Base-by-base conservation (phyloP, 805 yeast genomes). In the Vanderwaltozyma verrucispora region DNA sequence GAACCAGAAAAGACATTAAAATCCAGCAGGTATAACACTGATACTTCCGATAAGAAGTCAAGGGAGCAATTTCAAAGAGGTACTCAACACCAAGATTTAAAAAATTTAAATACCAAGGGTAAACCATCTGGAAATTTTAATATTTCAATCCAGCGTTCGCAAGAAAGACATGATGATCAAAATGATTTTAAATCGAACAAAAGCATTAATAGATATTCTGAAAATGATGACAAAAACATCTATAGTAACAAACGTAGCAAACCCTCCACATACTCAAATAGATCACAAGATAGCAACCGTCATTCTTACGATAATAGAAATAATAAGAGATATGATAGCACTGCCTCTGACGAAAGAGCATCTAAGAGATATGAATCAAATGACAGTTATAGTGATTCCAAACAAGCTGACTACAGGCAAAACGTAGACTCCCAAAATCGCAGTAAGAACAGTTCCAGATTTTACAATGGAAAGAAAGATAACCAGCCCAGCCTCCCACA, bases 401-500 rank as follows among this genome's bases (percentile, higher is more conserved):
- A 21, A 13, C 18, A 32, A 17, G n/a, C 3, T 2, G 33, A 35
- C 6, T 25, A 35, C 14, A 3, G n/a, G 8, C 25, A 29, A 3
- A 10, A 20, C 10, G 30, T 5, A 19, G 15, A 28, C 3, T 11
- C 13, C 8, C 25, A 13, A 19, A 9, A 7, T 8, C 17, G 19
- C 2, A 17, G 10, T 15, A 6, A 1, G 10, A 5, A 18, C 14
- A n/a, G 17, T 10, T 35, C 33, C 9, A 30, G 33, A 19, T 35
- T 35, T 13, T 19, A 26, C 12, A 36, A 30, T 23, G 5, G 3
- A 3, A 32, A 31, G 23, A 35, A 21, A 28, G 28, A 26, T 5
- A 23, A 39, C 15, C 40, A 35, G 10, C 42, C 41, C 8, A 32
- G 28, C 3, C 29, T 52, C 6, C 56, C 56, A 6, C 54, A 52